phyloP scores from a whole-genome alignment of 106 monocot species.

The Vanilla planifolia region DNA sequence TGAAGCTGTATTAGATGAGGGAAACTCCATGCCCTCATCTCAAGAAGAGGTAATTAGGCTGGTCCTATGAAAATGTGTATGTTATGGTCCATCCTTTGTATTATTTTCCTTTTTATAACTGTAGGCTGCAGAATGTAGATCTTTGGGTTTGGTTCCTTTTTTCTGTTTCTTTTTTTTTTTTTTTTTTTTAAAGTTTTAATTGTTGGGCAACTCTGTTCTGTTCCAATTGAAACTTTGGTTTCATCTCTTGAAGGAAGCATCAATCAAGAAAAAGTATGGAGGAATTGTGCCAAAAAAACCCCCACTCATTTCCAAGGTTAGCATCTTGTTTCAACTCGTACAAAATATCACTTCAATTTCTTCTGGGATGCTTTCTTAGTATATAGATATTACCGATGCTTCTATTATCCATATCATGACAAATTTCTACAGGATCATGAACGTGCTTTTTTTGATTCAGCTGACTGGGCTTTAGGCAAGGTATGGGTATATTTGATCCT shows the following conservation, averaged over 20 bases:
- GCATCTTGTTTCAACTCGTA: background rate
- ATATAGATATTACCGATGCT: background rate
- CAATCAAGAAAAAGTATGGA: conserved; percentile 80
- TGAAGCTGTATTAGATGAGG: conserved; percentile 16
- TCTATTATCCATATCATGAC: background rate
- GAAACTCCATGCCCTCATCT: conserved; percentile 43
- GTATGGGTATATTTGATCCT: conserved; percentile 19
- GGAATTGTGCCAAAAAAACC: conserved; percentile 75
- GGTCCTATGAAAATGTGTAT: background rate
- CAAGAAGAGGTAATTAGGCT: conserved; percentile 39
- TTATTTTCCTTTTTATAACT: background rate
- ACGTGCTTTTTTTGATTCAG: conserved; percentile 96
- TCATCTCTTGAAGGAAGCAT: conserved; percentile 41
- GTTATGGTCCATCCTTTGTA: background rate
- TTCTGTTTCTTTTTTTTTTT: background rate
- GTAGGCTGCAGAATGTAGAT: too few species aligned
- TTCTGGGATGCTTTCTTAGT: background rate
- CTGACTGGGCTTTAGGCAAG: conserved; percentile 99
- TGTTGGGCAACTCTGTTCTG: background rate
- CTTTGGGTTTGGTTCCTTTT: too few species aligned
- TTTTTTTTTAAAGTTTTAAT: background rate
- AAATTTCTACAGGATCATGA: conserved; percentile 74
- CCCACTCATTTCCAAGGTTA: conserved; percentile 83
- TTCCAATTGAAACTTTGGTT: background rate
- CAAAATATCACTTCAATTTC: background rate